Evolutionary conservation across 1,284 basidiomycete species (phyloP), one percentile per base, ranked within the genome.

Genomic region (Fomitiporia mediterranea): DNA sequence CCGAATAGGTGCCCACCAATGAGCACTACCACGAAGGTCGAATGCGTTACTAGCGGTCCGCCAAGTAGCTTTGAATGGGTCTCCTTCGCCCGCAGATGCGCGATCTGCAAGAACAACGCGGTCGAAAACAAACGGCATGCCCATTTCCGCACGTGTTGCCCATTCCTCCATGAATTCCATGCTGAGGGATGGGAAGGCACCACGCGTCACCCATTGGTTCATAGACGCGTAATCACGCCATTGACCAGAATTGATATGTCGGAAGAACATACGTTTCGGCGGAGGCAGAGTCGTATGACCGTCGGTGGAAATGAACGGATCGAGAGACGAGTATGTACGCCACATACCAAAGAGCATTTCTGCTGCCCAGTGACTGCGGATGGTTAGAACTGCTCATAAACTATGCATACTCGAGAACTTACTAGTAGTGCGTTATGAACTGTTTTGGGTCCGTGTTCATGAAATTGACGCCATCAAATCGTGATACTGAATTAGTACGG

Each of bases 291-390:
- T 72, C 2, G 86, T 86, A 43, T 79, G 76, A 17, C 90, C 91
- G 34, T 76, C 71, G 0, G 78, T 62, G 8, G 82, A 70, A 60
- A 93, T 91, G 21, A 71, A 72, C 1, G 80, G 78, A 68, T 93
- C 90, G 15, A 94, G 76, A 0, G 88, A 85, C 28, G 90, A 81
- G 66, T 94, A 94, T 0, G 91, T 85, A 21, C 91, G 79, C 91
- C 91, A 94, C 61, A 94, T 80, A 43, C 92, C 91, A 60, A 91
- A 91, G 70, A 89, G 85, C 15, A 94, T 80, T 67, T 96, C 93
- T 3, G 92, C 92, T 19, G 88, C 83, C 80, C 86, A 94, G 64
- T 91, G 86, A 66, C 53, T 55, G 21, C 13, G 25, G 3, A 2
- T 47, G 30, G 32, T 52, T 23, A 19, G 15, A 39, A 21, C 35